Conservation (phyloP, 2,329 filamentous ascomycete species). For the Monilinia fructicola region DNA sequence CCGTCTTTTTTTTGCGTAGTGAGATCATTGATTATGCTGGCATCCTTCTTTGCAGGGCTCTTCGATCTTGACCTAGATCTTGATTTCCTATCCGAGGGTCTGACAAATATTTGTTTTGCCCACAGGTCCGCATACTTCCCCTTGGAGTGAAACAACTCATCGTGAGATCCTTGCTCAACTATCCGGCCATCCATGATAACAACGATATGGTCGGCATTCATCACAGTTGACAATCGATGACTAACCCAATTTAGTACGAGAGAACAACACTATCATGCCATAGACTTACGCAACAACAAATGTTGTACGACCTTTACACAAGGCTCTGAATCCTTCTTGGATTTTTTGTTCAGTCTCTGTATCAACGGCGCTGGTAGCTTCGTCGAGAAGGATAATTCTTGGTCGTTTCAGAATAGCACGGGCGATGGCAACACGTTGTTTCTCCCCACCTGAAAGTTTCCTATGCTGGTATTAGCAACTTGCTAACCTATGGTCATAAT, state of each 20-base stretch:
- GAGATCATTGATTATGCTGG: conserved; percentile 39
- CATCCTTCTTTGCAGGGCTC: conserved; percentile 35
- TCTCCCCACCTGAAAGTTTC: conserved; percentile 82
- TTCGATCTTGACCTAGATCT: conserved; percentile 33
- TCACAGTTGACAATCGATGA: conserved; percentile 54
- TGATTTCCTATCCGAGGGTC: conserved; percentile 30
- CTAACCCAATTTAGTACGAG: conserved; percentile 31
- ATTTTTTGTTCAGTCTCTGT: conserved; percentile 93
- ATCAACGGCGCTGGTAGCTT: conserved; percentile 91
- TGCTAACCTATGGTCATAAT: not conserved
- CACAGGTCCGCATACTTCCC: conserved; percentile 55
- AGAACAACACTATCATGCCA: not conserved
- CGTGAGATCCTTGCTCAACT: conserved; percentile 53
- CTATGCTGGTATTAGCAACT: conserved; percentile 61
- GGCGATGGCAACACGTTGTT: conserved; percentile 85
- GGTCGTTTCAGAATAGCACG: conserved; percentile 90
- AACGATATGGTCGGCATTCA: conserved; percentile 53
- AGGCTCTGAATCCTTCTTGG: conserved; percentile 57
- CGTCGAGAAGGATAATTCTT: conserved; percentile 87
- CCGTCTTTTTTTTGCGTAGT: conserved; percentile 27
- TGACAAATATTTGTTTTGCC: conserved; percentile 47
- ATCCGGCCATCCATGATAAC: conserved; percentile 54
- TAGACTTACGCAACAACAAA: conserved; percentile 42
- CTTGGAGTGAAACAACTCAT: conserved; percentile 47
- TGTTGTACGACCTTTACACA: conserved; percentile 52